Percentiles rank a stretch among this genome's conserved stretches.
Conservation (phyloP, 108 stramenopile genomes). For the Schizochytrium sp. region DNA sequence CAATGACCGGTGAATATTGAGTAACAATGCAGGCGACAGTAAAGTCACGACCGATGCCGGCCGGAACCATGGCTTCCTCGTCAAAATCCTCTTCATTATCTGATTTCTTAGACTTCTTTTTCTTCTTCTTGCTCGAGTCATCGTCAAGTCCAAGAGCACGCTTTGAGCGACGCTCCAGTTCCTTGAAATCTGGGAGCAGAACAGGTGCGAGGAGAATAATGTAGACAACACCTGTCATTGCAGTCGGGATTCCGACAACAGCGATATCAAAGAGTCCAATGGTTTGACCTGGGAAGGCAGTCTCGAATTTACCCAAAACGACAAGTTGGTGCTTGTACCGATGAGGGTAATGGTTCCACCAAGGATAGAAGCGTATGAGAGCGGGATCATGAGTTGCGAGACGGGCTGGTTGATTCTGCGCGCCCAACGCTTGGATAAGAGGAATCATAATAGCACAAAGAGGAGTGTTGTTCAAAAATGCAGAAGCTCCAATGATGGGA, state of each 20-base stretch:
- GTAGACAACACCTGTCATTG: conserved; percentile 81
- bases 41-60: conserved; percentile 35
- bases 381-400: conserved; percentile 83
- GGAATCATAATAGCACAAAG: conserved; percentile 90
- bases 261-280: conserved; percentile 83
- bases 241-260: conserved; percentile 83
- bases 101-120: background rate
- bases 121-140: background rate
- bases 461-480: conserved; percentile 90
- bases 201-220: conserved; percentile 79
- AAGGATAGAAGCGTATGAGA: conserved; percentile 85
- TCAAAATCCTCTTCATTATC: background rate
- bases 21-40: conserved; percentile 35
- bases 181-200: conserved; percentile 78
- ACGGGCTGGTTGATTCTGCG: conserved; percentile 75
- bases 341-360: conserved; percentile 90
- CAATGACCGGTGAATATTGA: conserved; percentile 8
- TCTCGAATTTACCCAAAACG: conserved; percentile 78
- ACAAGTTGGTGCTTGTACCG: conserved; percentile 90
- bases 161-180: conserved; percentile 59
- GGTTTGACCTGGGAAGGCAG: conserved; percentile 70
- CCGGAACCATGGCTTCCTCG: background rate
- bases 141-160: conserved; percentile 9
- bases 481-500: conserved; percentile 81
- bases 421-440: conserved; percentile 84